Conservation (phyloP, 768 basidiomycete species). For the Russula sp. region DNA sequence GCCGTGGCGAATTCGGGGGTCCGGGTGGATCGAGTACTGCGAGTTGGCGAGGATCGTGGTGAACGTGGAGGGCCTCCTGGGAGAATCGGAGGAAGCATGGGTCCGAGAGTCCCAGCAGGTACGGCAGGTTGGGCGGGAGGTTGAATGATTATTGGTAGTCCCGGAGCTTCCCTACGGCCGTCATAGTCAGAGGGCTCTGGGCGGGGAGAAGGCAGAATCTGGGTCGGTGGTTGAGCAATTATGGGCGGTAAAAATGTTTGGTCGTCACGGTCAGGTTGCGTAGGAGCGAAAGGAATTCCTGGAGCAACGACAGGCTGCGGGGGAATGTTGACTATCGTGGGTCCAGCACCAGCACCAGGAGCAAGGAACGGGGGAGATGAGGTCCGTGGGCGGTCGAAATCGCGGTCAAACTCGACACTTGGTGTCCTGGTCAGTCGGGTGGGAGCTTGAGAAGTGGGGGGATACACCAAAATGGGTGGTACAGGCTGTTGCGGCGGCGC, state of each 20-base stretch:
- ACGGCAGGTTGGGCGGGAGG: not conserved
- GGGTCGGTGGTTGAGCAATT: not conserved
- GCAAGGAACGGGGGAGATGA: not conserved
- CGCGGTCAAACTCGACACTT: not conserved
- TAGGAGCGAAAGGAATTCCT: not conserved
- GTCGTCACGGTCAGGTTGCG: not conserved
- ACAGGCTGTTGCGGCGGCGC: not conserved
- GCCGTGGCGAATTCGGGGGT: not conserved
- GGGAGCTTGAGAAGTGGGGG: conserved; percentile 1
- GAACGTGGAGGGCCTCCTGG: not conserved
- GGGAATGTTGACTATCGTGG: conserved; percentile 12
- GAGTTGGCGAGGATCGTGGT: not conserved
- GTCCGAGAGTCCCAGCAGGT: not conserved
- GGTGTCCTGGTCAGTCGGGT: not conserved
- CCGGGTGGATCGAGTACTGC: not conserved
- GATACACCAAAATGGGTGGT: conserved; percentile 4
- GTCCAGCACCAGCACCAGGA: not conserved
- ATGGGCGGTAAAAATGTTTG: not conserved
- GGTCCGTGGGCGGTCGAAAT: not conserved
- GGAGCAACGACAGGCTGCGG: not conserved
- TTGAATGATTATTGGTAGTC: conserved; percentile 11
- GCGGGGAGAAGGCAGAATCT: not conserved
- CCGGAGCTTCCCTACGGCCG: not conserved
- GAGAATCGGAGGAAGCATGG: not conserved
- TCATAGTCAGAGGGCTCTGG: conserved; percentile 1